Evolutionary conservation across 2,329 filamentous ascomycete genomes (phyloP), one percentile per base, ranked within the genome.

Genomic region (Xylaria sp.): DNA sequence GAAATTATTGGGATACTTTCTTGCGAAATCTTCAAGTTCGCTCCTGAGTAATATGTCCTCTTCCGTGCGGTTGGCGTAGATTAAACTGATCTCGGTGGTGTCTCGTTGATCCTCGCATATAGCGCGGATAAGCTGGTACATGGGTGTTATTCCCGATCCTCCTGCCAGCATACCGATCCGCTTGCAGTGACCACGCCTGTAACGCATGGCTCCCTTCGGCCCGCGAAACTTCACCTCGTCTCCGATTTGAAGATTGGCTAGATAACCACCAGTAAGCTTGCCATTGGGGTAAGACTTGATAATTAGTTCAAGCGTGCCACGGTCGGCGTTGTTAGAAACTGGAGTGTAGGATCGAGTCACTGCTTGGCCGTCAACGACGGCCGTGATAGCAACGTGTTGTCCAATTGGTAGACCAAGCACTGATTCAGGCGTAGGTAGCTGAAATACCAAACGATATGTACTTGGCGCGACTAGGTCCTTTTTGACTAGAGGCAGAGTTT

Each of bases 51-150:
- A 71, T 56, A 90, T 89, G 64, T 89, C 87, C 1, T 77, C 78
- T 65, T 87, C 85, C 0, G 78, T 79, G 1, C 81, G 77, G 72
- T 87, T 89, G 29, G 84, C 87, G 62, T 87, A 88, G 29, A 89
- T 72, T 4, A 89, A 74, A 44, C 77, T 82, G 41, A 88, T 72
- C 64, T 84, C 73, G 0, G 87, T 89, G 1, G 76, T 78, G 63
- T 89, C 87, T 6, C 73, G 75, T n/a, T 81, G 76, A 55, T 88
- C 83, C 68, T 88, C 85, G 68, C 85, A 87, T 58, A 89, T 86
- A 43, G 85, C 85, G 3, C 85, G 82, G 68, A 89, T 87, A 6
- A 89, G 73, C 69, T 89, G 86, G 70, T 80, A 85, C 81, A 86
- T 84, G 2, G 85, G 84, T 1, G 84, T 83, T 60, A 84, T 82